Base-by-base conservation (phyloP, 225 moss, liverwort and hornwort species). In the Thuidium tamariscinum region DNA sequence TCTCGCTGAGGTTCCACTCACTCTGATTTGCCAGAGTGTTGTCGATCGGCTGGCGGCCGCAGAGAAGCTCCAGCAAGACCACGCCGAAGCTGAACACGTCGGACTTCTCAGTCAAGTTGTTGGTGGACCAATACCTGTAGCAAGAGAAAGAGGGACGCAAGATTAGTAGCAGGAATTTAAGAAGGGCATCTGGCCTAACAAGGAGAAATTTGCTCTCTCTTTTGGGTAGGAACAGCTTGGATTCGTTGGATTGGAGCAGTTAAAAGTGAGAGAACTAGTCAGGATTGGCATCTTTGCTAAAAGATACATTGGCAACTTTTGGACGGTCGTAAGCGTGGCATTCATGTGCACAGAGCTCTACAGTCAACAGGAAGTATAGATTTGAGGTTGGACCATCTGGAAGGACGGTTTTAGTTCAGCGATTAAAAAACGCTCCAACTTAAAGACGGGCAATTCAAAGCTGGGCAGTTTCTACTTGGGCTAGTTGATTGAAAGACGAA, bases 81-180 rank as follows among this genome's bases (percentile, higher is more conserved):
- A 95, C 91, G 30, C 94, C 93, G 79, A 95, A 93, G 85, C 93
- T 93, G 75, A 46, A 95, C 37, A 95, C 94, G 82, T 95, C 94
- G n/a, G 92, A 92, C 81, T 85, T 92, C 62, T 91, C 86, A 16
- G 93, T 91, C 82, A 95, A 87, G 37, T 87, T 85, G 42, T 91
- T 85, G 4, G 92, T 77, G 19, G 73, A 63, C 61, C 70, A 92
- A 65, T 92, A 93, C 81, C 95, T 95, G 89, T 80, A 54, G 13
- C n/a, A 79, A 13, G 29, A 44, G 57, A 21, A 11, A 72, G 6
- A 16, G 8, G 2, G 46, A 29, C n/a, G 3, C 44, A 21, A 34
- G 19, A 1, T 77, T 64, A 77, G 65, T 1, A 29, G 20, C 64
- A 64, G 2, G 39, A 76, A 76, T 56, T 48, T 30, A 4, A 18